phyloP scores from a whole-genome alignment of 768 basidiomycete species.

The Kwoniella dejecticola region DNA sequence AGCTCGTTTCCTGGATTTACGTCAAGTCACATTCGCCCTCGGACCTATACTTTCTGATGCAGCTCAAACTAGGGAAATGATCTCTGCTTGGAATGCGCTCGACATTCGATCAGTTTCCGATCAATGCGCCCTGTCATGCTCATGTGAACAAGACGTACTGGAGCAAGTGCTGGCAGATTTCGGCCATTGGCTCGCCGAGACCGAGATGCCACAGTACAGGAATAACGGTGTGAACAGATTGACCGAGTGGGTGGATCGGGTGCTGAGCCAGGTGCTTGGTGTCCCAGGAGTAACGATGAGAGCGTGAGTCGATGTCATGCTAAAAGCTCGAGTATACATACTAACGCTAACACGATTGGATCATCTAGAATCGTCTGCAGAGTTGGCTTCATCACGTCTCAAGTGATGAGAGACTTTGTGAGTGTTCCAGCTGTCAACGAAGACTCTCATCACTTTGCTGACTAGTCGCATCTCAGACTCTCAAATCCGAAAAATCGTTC shows the following conservation, averaged over 20 bases:
- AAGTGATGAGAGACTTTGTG: conserved; percentile 44
- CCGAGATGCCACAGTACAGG: neutral
- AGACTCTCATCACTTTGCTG: neutral
- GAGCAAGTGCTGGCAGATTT: conserved; percentile 63
- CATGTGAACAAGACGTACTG: conserved; percentile 70
- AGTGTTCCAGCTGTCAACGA: conserved; percentile 12
- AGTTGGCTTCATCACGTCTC: conserved; percentile 43
- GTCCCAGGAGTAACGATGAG: conserved; percentile 8
- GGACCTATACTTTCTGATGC: conserved; percentile 31
- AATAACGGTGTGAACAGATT: conserved; percentile 21
- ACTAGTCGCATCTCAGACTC: conserved; percentile 23
- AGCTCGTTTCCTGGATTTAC: conserved; percentile 39
- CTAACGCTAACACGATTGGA: neutral
- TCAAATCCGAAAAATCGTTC: conserved; percentile 39
- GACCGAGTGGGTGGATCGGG: conserved; percentile 25
- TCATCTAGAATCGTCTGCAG: conserved; percentile 14
- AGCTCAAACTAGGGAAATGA: conserved; percentile 24
- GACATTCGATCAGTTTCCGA: conserved; percentile 27
- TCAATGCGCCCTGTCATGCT: conserved; percentile 31
- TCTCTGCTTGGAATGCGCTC: conserved; percentile 33
- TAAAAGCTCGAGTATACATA: too few species aligned
- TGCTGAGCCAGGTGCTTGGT: conserved; percentile 17
- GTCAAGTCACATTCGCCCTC: conserved; percentile 35
- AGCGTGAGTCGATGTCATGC: conserved; percentile 22
- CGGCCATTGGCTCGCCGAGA: conserved; percentile 24